Percentiles rank a stretch among this genome's conserved stretches.
These are phyloP conservation scores for Glebionis coronaria DNA, from an alignment of 129 eudicot species.

Conservation along the genomic window DNA sequence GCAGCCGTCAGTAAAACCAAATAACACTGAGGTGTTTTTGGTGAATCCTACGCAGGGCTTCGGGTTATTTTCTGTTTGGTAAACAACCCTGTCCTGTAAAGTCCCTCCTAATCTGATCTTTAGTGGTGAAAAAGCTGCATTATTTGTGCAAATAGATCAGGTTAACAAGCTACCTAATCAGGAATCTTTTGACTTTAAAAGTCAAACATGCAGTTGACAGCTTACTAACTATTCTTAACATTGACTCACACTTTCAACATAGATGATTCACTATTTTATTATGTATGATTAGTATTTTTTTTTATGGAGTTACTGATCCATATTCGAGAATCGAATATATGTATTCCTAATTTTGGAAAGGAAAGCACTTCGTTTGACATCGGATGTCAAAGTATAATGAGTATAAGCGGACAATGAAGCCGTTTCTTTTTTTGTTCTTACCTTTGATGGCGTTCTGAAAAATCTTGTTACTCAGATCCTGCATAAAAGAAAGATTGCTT, in stretches of 20 bases:
- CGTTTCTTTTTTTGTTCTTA: slow-evolving; percentile 20
- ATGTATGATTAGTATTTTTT: slow-evolving; percentile 3
- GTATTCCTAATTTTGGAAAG: slow-evolving; percentile 2
- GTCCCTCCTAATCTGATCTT: slow-evolving; percentile 96
- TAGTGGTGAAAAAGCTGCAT: slow-evolving; percentile 80
- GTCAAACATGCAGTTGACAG: slow-evolving; percentile 14
- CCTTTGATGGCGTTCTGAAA: slow-evolving; percentile 79
- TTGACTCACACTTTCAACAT: slow-evolving; percentile 13
- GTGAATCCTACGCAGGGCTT: slow-evolving; percentile 58
- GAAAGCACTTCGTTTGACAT: slow-evolving; percentile 10
- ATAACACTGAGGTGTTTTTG: slow-evolving; percentile 42
- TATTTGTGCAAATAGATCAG: slow-evolving; percentile 17
- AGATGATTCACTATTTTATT: not conserved
- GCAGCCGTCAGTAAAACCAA: slow-evolving; percentile 66
- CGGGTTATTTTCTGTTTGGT: slow-evolving; percentile 46
- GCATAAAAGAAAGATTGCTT: slow-evolving; percentile 31
- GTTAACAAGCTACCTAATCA: slow-evolving; percentile 12
- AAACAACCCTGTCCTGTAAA: slow-evolving; percentile 73
- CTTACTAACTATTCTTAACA: not conserved
- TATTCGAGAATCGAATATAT: not conserved
- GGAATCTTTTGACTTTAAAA: slow-evolving; percentile 12
- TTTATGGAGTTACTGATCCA: not conserved
- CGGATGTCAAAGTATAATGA: slow-evolving; percentile 11
- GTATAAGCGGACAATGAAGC: not conserved
- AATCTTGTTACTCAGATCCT: slow-evolving; percentile 69